These are phyloP conservation scores for Jamesozyma gamospora DNA, from an alignment of 805 yeast genomes.

Conservation along the genomic window DNA sequence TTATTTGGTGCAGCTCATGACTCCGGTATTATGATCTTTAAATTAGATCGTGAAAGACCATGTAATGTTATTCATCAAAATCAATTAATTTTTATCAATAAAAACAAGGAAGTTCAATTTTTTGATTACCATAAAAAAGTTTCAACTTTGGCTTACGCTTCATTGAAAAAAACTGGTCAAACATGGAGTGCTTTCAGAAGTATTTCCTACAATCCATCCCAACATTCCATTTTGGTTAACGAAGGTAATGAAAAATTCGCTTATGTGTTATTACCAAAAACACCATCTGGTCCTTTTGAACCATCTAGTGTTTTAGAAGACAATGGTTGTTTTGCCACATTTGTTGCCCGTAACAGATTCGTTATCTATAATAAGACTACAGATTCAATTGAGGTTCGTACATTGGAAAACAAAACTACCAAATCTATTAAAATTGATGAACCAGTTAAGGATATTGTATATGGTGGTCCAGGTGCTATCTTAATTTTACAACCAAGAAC, in stretches of 20 bases:
- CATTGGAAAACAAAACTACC: slow-evolving; percentile 70
- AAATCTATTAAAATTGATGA: slow-evolving; percentile 66
- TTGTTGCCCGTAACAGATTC: slow-evolving; percentile 91
- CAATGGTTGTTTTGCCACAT: slow-evolving; percentile 74
- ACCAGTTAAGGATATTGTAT: slow-evolving; percentile 59
- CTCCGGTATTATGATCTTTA: slow-evolving; percentile 95
- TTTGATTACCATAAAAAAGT: slow-evolving; percentile 60
- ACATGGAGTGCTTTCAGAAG: slow-evolving; percentile 80
- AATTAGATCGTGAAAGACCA: slow-evolving; percentile 94
- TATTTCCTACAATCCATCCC: slow-evolving; percentile 86
- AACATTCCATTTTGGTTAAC: slow-evolving; percentile 74
- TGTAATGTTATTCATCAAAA: slow-evolving; percentile 57
- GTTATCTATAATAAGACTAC: slow-evolving; percentile 61
- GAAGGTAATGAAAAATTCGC: slow-evolving; percentile 61
- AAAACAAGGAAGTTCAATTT: slow-evolving; percentile 76
- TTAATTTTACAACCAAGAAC: slow-evolving; percentile 61
- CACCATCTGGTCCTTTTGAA: slow-evolving; percentile 87
- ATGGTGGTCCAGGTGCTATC: slow-evolving; percentile 76
- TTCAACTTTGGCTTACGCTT: slow-evolving; percentile 65
- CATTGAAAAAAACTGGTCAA: slow-evolving; percentile 75
- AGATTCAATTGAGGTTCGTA: slow-evolving; percentile 70
- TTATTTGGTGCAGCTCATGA: slow-evolving; percentile 96
- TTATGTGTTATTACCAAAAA: slow-evolving; percentile 69
- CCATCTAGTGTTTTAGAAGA: slow-evolving; percentile 76
- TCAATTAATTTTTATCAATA: slow-evolving; percentile 63